Conservation (phyloP, 176 grass and related monocot genomes). For the Aegilops umbellulata region DNA sequence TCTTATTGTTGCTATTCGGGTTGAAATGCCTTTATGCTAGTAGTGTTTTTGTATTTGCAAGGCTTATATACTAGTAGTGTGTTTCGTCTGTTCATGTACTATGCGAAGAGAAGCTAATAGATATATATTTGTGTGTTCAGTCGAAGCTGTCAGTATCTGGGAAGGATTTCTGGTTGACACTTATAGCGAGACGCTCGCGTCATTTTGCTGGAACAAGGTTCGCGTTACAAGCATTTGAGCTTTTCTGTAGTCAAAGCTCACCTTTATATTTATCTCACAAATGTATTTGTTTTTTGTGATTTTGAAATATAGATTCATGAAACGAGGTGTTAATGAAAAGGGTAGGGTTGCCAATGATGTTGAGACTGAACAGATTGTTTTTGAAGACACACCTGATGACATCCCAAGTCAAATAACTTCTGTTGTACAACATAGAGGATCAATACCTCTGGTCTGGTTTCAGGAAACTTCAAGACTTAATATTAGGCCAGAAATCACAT, state of each 20-base stretch:
- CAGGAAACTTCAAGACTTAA: constrained; percentile 97
- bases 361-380: constrained; percentile 97
- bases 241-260: neutral
- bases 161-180: constrained; percentile 89
- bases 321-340: constrained; percentile 94
- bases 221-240: constrained; percentile 23
- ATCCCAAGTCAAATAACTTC: constrained; percentile 74
- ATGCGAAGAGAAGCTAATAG: constrained; percentile 22
- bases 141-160: constrained; percentile 67
- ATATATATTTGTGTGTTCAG: constrained; percentile 50
- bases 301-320: constrained; percentile 72
- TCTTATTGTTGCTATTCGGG: neutral
- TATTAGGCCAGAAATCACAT: constrained; percentile 93
- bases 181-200: constrained; percentile 91
- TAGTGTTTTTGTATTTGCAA: neutral
- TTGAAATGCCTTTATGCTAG: neutral
- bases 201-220: constrained; percentile 99
- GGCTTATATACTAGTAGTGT: neutral
- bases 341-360: constrained; percentile 99
- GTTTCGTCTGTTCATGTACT: neutral
- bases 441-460: constrained; percentile 96
- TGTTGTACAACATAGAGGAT: constrained; percentile 92
- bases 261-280: constrained; percentile 1
- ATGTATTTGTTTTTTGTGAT: constrained; percentile 6
- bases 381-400: constrained; percentile 65